A percentile compares a stretch with the other conserved stretches of the same genome.
These are phyloP conservation scores for Sonneratia caseolaris DNA, from an alignment of 345 rosid genomes.

Conservation along the genomic window DNA sequence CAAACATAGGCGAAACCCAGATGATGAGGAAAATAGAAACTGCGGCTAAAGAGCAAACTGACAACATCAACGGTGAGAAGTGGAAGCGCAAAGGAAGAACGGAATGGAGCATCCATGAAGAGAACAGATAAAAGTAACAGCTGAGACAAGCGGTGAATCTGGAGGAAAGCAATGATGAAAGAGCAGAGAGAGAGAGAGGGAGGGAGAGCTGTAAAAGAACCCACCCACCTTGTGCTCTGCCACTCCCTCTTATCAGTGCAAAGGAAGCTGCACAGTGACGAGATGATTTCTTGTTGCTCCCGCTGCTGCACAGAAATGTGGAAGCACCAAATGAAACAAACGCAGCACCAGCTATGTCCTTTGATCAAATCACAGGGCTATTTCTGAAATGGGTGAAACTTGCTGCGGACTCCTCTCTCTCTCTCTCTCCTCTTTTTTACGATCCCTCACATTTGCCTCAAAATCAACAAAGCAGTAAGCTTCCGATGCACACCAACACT, in stretches of 20 bases:
- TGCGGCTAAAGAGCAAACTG: not conserved
- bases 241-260: not conserved
- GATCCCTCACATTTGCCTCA: conserved; percentile 14
- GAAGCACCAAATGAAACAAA: not conserved
- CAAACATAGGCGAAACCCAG: not conserved
- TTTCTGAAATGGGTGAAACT: conserved; percentile 5
- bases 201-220: too few species aligned
- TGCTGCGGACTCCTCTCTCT: conserved; percentile 6
- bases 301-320: too few species aligned
- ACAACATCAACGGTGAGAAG: not conserved
- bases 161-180: not conserved
- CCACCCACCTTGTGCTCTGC: not conserved
- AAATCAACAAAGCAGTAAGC: conserved; percentile 27
- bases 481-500: conserved; percentile 18
- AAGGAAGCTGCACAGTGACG: not conserved
- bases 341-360: not conserved
- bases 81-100: not conserved
- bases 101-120: not conserved
- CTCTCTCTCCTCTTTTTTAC: not conserved
- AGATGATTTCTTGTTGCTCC: not conserved
- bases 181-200: not conserved
- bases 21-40: not conserved
- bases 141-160: not conserved
- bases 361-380: not conserved
- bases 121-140: not conserved